Evolutionary conservation across 1,284 basidiomycete genomes (phyloP).

Genomic region (Cyathus olla): DNA sequence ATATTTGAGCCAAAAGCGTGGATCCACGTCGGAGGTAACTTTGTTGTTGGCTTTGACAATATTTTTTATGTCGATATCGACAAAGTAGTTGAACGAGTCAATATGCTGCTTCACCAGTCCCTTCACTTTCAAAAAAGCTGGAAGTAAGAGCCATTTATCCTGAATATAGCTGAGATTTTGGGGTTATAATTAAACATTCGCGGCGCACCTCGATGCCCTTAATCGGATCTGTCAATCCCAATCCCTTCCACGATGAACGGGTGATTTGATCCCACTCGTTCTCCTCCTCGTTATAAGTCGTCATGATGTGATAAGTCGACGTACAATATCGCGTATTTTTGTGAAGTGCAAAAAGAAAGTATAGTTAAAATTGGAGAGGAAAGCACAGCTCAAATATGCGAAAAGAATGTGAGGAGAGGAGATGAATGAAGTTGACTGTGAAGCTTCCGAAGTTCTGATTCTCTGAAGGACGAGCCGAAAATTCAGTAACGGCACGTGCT

Average conservation of each 20-base stretch:
- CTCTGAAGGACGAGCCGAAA: background rate
- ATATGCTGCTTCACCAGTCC: conserved; percentile 99
- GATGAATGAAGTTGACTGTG: background rate
- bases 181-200: background rate
- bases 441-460: background rate
- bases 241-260: conserved; percentile 72
- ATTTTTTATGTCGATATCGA: conserved; percentile 97
- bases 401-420: background rate
- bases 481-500: background rate
- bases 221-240: conserved; percentile 82
- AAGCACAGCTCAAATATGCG: background rate
- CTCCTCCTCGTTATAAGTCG: conserved; percentile 27
- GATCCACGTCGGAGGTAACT: conserved; percentile 97
- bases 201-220: conserved; percentile 79
- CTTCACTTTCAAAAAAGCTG: conserved; percentile 96
- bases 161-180: conserved; percentile 40
- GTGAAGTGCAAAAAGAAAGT: background rate
- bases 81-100: conserved; percentile 99
- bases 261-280: conserved; percentile 71
- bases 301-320: conserved; percentile 5
- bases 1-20: conserved; percentile 97
- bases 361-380: background rate
- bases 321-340: background rate
- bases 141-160: conserved; percentile 98
- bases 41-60: conserved; percentile 95